phyloP scores from a whole-genome alignment of 306 rosid species.

The Acmispon strigosus region DNA sequence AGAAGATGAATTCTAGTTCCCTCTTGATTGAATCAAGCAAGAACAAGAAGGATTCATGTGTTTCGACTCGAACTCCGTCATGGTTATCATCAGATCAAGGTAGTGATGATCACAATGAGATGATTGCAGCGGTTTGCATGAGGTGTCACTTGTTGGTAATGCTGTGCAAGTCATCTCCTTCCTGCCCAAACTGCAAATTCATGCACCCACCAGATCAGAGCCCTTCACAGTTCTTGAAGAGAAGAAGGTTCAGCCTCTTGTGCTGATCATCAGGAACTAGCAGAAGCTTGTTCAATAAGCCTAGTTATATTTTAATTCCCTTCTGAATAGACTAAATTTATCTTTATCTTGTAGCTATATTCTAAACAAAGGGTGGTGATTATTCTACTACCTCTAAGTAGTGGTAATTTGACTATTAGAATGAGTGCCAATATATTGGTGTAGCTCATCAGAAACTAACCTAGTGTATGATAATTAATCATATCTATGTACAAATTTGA shows the following conservation, averaged over 20 bases:
- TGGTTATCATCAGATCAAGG: slow-evolving; percentile 48
- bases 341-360: slow-evolving; percentile 1
- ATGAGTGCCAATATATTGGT: not conserved
- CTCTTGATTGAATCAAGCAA: slow-evolving; percentile 14
- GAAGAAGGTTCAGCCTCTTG: slow-evolving; percentile 40
- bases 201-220: slow-evolving; percentile 62
- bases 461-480: not conserved
- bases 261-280: slow-evolving; percentile 11
- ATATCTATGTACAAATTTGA: slow-evolving; percentile 11
- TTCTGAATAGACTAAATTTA: not conserved
- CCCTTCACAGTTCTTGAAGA: slow-evolving; percentile 53
- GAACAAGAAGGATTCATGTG: slow-evolving; percentile 7
- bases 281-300: not conserved
- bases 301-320: not conserved
- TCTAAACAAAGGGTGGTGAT: slow-evolving; percentile 9
- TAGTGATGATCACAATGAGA: slow-evolving; percentile 46
- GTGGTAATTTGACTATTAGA: slow-evolving; percentile 8
- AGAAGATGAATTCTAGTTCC: slow-evolving; percentile 8
- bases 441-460: slow-evolving; percentile 22
- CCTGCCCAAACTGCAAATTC: slow-evolving; percentile 95
- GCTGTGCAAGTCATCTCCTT: slow-evolving; percentile 80
- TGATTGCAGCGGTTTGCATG: slow-evolving; percentile 86
- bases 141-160: slow-evolving; percentile 84
- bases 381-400: slow-evolving; percentile 1
- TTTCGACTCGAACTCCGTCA: slow-evolving; percentile 24